phyloP scores from a whole-genome alignment of 495 filamentous ascomycete species.

The Venustampulla echinocandica region DNA sequence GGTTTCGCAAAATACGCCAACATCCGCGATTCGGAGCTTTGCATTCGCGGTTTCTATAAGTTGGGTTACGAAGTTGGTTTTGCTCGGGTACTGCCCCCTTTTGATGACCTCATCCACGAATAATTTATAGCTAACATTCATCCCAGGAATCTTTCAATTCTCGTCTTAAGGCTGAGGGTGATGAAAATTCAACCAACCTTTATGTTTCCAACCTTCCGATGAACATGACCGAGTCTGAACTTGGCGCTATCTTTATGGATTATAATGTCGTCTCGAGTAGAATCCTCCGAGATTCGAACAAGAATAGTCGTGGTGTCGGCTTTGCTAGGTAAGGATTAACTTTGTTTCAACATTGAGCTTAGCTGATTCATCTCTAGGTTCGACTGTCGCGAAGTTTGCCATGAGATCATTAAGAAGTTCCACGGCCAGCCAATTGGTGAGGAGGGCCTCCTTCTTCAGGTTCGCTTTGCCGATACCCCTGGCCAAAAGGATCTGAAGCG shows the following conservation, averaged over 20 bases:
- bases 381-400: constrained; percentile 76
- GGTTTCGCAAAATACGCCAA: constrained; percentile 92
- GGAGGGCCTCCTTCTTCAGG: constrained; percentile 71
- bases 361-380: constrained; percentile 48
- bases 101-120: constrained; percentile 6
- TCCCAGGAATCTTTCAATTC: constrained; percentile 88
- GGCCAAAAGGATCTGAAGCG: constrained; percentile 94
- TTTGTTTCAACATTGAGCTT: background rate
- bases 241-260: constrained; percentile 69
- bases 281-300: constrained; percentile 82
- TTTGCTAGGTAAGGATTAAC: constrained; percentile 71
- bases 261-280: constrained; percentile 83
- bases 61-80: constrained; percentile 95
- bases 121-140: constrained; percentile 17
- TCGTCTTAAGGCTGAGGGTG: constrained; percentile 83
- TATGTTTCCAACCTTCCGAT: constrained; percentile 94
- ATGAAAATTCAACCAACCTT: constrained; percentile 82
- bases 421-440: constrained; percentile 65
- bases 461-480: constrained; percentile 93
- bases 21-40: constrained; percentile 81
- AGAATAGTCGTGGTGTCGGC: constrained; percentile 90
- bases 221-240: constrained; percentile 76
- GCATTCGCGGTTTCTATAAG: constrained; percentile 91
- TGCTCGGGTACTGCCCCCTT: constrained; percentile 56
- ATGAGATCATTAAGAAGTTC: constrained; percentile 74